phyloP scores from a whole-genome alignment of 2,329 filamentous ascomycete species.

The Paraphoma sp. region DNA sequence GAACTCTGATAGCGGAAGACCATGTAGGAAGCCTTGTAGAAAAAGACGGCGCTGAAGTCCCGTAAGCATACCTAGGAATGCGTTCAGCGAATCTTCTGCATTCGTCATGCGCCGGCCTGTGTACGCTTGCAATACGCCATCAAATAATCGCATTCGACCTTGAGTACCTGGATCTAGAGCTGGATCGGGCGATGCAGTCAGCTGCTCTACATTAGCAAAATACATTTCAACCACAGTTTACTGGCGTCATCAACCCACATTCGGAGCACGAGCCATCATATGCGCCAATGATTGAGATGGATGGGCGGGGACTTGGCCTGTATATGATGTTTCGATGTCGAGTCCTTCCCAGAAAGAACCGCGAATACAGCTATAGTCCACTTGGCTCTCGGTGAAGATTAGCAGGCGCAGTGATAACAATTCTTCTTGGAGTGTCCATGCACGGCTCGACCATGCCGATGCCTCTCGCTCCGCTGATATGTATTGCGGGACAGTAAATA shows the following conservation, averaged over 20 bases:
- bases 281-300: not conserved
- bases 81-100: constrained; percentile 1
- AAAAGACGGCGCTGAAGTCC: constrained; percentile 1
- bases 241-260: not conserved
- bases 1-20: not conserved
- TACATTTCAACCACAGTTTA: not conserved
- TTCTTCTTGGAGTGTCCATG: constrained; percentile 3
- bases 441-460: constrained; percentile 1
- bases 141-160: not conserved
- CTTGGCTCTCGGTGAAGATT: not conserved
- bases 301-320: not conserved
- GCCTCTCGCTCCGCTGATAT: not conserved
- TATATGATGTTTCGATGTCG: not conserved
- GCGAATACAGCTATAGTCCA: constrained; percentile 1
- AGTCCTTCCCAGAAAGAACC: not conserved
- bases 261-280: not conserved
- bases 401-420: constrained; percentile 2
- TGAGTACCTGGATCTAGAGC: not conserved
- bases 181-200: not conserved
- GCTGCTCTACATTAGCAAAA: not conserved
- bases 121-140: not conserved
- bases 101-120: constrained; percentile 5
- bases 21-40: not conserved
- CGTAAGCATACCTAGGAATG: constrained; percentile 5
- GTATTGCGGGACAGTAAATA: not conserved